Percentiles rank a stretch among this genome's conserved stretches.
Evolutionary conservation across 1,139 yeast species (phyloP).

Genomic region (Protomyces arabidopsidicola): DNA sequence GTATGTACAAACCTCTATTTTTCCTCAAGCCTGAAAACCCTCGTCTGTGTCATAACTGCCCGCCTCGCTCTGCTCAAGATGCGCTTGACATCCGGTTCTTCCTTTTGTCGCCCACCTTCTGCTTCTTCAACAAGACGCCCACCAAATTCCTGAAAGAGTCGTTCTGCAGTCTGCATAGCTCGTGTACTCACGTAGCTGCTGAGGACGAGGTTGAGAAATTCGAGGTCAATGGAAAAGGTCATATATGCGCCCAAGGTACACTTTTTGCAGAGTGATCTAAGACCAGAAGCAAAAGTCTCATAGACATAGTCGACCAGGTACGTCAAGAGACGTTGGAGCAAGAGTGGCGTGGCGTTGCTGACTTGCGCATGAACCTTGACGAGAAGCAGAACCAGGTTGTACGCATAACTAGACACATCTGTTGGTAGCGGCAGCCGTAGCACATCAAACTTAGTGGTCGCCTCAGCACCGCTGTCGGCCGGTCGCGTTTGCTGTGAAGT

Average conservation of each 20-base stretch:
- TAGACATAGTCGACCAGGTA: constrained; percentile 46
- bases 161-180: constrained; percentile 3
- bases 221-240: constrained; percentile 44
- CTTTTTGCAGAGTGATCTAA: constrained; percentile 34
- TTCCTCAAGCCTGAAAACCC: background rate
- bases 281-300: background rate
- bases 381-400: constrained; percentile 50
- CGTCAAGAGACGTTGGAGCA: constrained; percentile 46
- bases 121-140: background rate
- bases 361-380: constrained; percentile 54
- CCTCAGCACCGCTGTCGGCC: constrained; percentile 42
- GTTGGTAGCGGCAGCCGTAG: constrained; percentile 39
- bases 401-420: constrained; percentile 48
- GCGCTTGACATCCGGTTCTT: constrained; percentile 15
- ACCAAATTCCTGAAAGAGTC: constrained; percentile 1
- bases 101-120: background rate
- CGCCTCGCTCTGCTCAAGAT: constrained; percentile 14
- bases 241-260: constrained; percentile 42
- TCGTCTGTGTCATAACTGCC: background rate
- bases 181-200: background rate
- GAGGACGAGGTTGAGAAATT: constrained; percentile 36
- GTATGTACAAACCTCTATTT: background rate
- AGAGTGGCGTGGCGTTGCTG: constrained; percentile 46
- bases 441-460: constrained; percentile 41
- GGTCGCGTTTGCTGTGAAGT: constrained; percentile 50